phyloP scores from a whole-genome alignment of 768 basidiomycete genomes.

The Psilocybe cyanescens region DNA sequence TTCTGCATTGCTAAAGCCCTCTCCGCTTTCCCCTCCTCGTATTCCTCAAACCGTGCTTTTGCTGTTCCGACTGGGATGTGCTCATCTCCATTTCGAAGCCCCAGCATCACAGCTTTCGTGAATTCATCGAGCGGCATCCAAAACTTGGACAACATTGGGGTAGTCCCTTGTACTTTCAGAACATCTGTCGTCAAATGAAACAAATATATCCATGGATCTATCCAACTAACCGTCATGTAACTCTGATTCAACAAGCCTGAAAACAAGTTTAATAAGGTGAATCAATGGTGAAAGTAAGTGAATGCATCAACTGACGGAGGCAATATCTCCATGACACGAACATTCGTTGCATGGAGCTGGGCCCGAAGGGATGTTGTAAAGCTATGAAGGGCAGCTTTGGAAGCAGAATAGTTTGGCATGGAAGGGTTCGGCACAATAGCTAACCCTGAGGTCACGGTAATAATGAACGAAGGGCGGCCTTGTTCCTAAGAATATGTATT shows the following conservation, averaged over 20 bases:
- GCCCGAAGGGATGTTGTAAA: constrained; percentile 49
- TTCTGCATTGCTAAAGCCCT: constrained; percentile 24
- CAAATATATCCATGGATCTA: not conserved
- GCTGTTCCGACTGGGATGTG: constrained; percentile 31
- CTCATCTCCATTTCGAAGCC: constrained; percentile 29
- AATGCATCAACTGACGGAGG: constrained; percentile 50
- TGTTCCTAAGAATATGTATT: constrained; percentile 33
- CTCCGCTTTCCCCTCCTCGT: constrained; percentile 37
- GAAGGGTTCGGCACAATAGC: constrained; percentile 45
- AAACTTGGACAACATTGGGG: constrained; percentile 46
- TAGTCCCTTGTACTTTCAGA: constrained; percentile 52
- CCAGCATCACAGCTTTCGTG: constrained; percentile 36
- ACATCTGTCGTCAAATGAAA: not conserved
- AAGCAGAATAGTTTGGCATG: constrained; percentile 56
- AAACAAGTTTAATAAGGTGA: not conserved
- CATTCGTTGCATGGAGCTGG: constrained; percentile 51
- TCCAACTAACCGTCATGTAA: constrained; percentile 52
- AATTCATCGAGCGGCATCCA: constrained; percentile 60
- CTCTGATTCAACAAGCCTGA: constrained; percentile 63
- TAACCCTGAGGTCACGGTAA: constrained; percentile 58
- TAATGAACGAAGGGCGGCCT: constrained; percentile 50
- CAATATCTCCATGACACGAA: constrained; percentile 59
- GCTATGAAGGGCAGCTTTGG: constrained; percentile 61
- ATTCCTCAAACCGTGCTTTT: constrained; percentile 29
- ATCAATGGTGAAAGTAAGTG: too few relatives aligned